phyloP scores from a whole-genome alignment of 495 filamentous ascomycete genomes.

The Cercophora newfieldiana region DNA sequence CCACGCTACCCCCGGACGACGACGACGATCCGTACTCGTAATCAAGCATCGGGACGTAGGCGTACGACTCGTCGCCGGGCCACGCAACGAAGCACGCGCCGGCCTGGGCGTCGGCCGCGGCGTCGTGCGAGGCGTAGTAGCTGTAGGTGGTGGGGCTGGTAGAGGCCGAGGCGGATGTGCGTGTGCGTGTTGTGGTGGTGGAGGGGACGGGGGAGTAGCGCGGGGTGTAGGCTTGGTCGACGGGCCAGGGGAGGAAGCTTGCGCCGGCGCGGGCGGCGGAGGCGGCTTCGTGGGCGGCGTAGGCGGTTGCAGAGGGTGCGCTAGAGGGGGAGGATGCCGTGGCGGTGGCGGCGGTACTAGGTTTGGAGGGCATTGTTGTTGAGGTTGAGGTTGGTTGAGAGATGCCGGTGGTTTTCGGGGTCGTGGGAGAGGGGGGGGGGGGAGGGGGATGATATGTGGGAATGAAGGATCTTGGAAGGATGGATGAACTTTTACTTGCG shows the following conservation, averaged over 20 bases:
- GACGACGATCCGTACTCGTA: not conserved
- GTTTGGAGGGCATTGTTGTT: slow-evolving; percentile 5
- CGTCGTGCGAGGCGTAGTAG: slow-evolving; percentile 4
- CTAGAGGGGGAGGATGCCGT: not conserved
- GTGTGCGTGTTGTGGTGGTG: not conserved
- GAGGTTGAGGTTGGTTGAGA: not conserved
- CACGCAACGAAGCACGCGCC: slow-evolving; percentile 13
- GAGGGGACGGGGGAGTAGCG: not conserved
- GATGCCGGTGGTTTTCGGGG: not conserved
- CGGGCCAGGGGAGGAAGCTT: slow-evolving; percentile 32
- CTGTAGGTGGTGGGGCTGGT: not conserved
- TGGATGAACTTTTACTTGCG: not conserved
- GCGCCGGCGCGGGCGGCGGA: slow-evolving; percentile 28
- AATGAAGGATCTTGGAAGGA: not conserved
- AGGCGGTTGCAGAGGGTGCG: slow-evolving; percentile 13
- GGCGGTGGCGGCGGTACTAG: not conserved
- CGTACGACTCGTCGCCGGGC: slow-evolving; percentile 8
- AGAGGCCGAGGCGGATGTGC: not conserved
- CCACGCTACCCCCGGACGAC: not conserved
- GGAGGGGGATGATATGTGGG: no score
- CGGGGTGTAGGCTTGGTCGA: slow-evolving; percentile 25
- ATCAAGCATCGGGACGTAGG: not conserved
- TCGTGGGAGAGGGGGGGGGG: no score
- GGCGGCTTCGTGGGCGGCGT: slow-evolving; percentile 33
- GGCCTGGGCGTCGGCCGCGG: not conserved